A percentile compares a stretch with the other conserved stretches of the same genome.
Evolutionary conservation across 441 rosid genomes (phyloP).

Genomic region (Bruguiera hainesii): DNA sequence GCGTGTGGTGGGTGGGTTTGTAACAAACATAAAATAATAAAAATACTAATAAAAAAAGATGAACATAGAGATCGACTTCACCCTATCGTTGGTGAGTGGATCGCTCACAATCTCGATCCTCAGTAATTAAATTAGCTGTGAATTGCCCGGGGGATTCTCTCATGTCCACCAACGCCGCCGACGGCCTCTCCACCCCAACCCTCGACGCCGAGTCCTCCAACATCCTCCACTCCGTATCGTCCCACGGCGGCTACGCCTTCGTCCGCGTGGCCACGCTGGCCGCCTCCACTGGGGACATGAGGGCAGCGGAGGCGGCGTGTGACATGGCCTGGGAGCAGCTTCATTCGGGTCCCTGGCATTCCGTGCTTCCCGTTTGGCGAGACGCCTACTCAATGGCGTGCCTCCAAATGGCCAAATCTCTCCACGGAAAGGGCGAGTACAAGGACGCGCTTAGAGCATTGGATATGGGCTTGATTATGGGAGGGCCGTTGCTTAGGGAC

Average conservation of each 20-base stretch:
- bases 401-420: slow-evolving; percentile 64
- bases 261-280: slow-evolving; percentile 71
- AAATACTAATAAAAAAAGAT: too few species aligned
- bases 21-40: too few species aligned
- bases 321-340: slow-evolving; percentile 99
- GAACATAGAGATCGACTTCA: too few species aligned
- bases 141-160: background rate
- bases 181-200: slow-evolving; percentile 54
- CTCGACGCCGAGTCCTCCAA: slow-evolving; percentile 56
- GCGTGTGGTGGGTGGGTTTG: too few species aligned
- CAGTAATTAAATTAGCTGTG: too few species aligned
- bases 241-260: slow-evolving; percentile 85
- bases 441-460: slow-evolving; percentile 71
- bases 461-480: slow-evolving; percentile 96
- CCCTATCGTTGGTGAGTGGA: too few species aligned
- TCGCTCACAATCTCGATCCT: too few species aligned
- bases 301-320: slow-evolving; percentile 91
- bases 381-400: slow-evolving; percentile 97
- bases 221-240: slow-evolving; percentile 60
- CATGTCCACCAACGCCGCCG: slow-evolving; percentile 24
- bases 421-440: slow-evolving; percentile 55
- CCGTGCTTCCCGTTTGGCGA: slow-evolving; percentile 91
- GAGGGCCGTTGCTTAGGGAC: slow-evolving; percentile 66
- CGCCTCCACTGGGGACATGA: slow-evolving; percentile 51
- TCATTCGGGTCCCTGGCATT: slow-evolving; percentile 97